phyloP scores from a whole-genome alignment of 202 grass and related monocot genomes.

The Eragrostis tef region DNA sequence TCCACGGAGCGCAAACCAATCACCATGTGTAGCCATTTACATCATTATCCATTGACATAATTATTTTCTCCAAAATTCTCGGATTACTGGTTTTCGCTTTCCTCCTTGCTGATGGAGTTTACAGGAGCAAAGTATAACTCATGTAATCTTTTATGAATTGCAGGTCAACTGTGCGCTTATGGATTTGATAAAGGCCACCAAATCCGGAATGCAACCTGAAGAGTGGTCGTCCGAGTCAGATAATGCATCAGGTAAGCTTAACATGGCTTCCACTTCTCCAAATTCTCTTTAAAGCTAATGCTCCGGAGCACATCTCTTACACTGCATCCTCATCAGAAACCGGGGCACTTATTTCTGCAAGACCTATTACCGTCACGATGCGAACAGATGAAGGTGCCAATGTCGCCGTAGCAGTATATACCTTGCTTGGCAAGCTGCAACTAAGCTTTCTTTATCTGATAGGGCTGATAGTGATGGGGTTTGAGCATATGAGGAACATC shows the following conservation, averaged over 20 bases:
- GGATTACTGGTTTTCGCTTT: background rate
- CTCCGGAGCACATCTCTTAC: constrained; percentile 40
- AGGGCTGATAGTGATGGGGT: constrained; percentile 79
- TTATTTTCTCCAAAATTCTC: background rate
- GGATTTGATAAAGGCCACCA: constrained; percentile 85
- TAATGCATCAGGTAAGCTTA: constrained; percentile 62
- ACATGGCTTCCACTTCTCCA: background rate
- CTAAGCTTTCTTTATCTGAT: constrained; percentile 86
- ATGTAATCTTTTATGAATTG: background rate
- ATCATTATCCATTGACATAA: background rate
- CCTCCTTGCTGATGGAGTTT: background rate
- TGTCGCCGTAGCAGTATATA: constrained; percentile 61
- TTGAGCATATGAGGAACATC: constrained; percentile 76
- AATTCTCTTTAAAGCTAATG: constrained; percentile 41
- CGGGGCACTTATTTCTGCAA: constrained; percentile 60
- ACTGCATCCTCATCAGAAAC: constrained; percentile 57
- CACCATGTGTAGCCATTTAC: background rate
- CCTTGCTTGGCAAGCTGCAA: constrained; percentile 87
- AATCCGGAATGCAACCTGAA: constrained; percentile 56
- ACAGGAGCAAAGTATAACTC: constrained; percentile 24
- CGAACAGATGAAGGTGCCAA: constrained; percentile 66
- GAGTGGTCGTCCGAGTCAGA: constrained; percentile 75
- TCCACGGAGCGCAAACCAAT: constrained; percentile 23
- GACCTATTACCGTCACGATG: constrained; percentile 50
- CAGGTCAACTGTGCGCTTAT: constrained; percentile 86